Base-by-base conservation (phyloP, 1,284 basidiomycete genomes). In the Cutaneotrichosporon cutaneum region DNA sequence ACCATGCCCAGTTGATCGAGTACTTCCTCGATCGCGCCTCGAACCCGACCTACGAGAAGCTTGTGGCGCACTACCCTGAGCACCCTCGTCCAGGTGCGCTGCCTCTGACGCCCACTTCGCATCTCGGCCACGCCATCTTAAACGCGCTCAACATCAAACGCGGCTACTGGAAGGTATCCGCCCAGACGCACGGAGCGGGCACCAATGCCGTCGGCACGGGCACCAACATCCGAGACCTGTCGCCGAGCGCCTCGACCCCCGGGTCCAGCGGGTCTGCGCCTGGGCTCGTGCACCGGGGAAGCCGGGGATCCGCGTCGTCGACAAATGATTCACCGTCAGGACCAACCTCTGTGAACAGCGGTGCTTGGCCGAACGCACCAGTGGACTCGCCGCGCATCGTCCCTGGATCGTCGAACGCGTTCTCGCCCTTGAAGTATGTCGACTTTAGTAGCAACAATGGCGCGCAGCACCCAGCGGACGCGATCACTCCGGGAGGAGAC, bases 111-210 rank as follows among this genome's bases (percentile, higher is more conserved):
- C 66, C 64, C 2, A 60, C 62, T 9, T 51, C 71, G 14, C 66
- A 78, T 54, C 69, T 76, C 36, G 76, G 76, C 18, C 30, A 61
- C 16, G 73, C 72, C 59, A 67, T 76, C 44, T 27, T 72, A 36
- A 74, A 75, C 56, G 75, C 76, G 21, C 67, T 78, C 22, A 75
- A 77, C 58, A 69, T 78, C 67, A 78, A 78, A 60, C 63, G 76
- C 56, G 76, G 76, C 1, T 78, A 65, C 67, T 78, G 76, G 76
- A 52, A 54, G 35, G 10, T 58, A 3, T 22, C 45, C 21, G 35
- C 52, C 16, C 39, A 45, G 42, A 21, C 50, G 22, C 56, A 58
- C 56, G 54, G 54, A 4, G 26, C 42, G 18, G 21, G 9, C 18
- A 14, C 26, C 21, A 44, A 42, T 26, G 18, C 11, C 14, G 30